Evolutionary conservation across 1,284 basidiomycete species (phyloP).

Genomic region (Kalmanozyma brasiliensis): DNA sequence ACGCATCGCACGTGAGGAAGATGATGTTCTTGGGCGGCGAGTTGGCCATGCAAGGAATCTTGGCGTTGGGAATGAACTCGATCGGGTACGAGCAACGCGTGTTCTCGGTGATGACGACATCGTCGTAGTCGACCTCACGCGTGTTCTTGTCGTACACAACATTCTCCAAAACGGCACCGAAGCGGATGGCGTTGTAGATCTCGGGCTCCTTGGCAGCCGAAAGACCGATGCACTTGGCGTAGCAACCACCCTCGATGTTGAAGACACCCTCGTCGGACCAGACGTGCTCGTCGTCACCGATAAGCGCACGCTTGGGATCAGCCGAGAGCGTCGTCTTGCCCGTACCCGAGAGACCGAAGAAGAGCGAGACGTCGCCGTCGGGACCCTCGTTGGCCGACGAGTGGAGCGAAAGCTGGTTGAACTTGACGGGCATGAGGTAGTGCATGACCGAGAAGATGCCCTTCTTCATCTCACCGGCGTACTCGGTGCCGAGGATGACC

Average conservation of each 20-base stretch:
- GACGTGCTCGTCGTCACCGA: constrained; percentile 68
- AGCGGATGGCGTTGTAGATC: constrained; percentile 94
- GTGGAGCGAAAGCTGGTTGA: constrained; percentile 96
- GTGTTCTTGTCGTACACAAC: constrained; percentile 94
- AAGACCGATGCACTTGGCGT: constrained; percentile 98
- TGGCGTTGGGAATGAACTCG: constrained; percentile 88
- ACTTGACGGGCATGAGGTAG: constrained; percentile 98
- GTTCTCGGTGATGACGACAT: constrained; percentile 96
- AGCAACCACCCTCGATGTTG: constrained; percentile 99
- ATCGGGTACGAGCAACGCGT: constrained; percentile 79
- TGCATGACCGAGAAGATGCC: constrained; percentile 99
- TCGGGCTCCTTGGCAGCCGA: constrained; percentile 96
- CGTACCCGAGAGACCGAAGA: constrained; percentile 98
- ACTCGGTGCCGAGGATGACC: constrained; percentile 99
- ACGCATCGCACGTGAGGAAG: constrained; percentile 98
- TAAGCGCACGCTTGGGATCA: constrained; percentile 62
- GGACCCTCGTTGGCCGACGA: constrained; percentile 98
- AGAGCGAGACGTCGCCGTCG: constrained; percentile 92
- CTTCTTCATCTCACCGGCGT: constrained; percentile 99
- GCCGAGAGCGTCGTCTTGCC: constrained; percentile 79
- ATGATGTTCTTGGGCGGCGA: constrained; percentile 81
- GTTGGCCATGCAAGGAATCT: constrained; percentile 71
- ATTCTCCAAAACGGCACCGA: constrained; percentile 97
- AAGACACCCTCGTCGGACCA: constrained; percentile 80
- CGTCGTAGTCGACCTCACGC: constrained; percentile 93